Conservation (phyloP, 768 basidiomycete genomes). For the Mycena haematopus region DNA sequence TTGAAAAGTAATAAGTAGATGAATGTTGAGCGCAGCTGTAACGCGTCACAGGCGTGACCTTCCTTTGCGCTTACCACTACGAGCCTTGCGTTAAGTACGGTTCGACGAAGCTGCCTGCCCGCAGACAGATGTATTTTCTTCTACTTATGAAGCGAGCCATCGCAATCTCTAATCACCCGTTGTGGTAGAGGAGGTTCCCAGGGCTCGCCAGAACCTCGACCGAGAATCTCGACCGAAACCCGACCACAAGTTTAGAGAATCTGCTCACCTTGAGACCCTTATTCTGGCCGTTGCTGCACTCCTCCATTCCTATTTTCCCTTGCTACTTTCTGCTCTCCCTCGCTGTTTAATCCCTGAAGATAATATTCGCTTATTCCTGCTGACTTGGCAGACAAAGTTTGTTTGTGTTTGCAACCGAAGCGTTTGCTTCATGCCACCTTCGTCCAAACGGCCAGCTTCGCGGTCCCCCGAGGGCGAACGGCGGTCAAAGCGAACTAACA, state of each 20-base stretch:
- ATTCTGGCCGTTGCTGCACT: background rate
- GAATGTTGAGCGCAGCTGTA: no score
- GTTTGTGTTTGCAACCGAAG: constrained; percentile 16
- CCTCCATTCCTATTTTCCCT: background rate
- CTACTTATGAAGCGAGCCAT: background rate
- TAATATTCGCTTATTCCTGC: constrained; percentile 2
- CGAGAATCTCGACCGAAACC: background rate
- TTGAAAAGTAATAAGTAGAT: no score
- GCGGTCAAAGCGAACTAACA: constrained; percentile 59
- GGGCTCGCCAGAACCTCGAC: background rate
- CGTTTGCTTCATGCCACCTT: constrained; percentile 25
- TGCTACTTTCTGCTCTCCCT: background rate
- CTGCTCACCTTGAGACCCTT: background rate
- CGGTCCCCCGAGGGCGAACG: constrained; percentile 56
- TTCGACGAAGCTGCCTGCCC: background rate
- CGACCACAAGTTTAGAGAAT: background rate
- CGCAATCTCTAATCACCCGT: constrained; percentile 4
- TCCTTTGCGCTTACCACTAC: background rate
- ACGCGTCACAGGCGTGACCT: background rate
- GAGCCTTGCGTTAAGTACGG: constrained; percentile 2
- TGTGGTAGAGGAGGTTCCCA: background rate
- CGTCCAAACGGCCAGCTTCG: constrained; percentile 66
- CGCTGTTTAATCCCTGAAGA: background rate
- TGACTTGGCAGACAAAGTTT: constrained; percentile 3
- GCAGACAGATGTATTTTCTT: constrained; percentile 3